These are phyloP conservation scores for Brassica nigra DNA, from an alignment of 345 rosid genomes.

Conservation along the genomic window DNA sequence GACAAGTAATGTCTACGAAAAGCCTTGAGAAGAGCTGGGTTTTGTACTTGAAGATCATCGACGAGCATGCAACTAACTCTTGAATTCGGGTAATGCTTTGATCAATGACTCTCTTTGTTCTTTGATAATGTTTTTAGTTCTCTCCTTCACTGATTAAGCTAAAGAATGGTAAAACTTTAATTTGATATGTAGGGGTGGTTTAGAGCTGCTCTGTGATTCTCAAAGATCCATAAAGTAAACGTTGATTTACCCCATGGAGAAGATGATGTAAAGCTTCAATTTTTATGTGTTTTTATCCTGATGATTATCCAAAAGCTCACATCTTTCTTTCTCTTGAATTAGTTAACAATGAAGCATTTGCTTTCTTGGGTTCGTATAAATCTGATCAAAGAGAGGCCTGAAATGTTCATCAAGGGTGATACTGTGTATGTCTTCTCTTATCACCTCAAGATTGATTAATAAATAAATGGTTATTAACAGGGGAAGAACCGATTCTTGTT, in stretches of 20 bases:
- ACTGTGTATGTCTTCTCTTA: constrained; percentile 63
- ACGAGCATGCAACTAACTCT: constrained; percentile 68
- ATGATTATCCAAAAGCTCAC: too few species aligned
- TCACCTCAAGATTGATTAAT: background rate
- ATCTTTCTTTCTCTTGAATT: constrained; percentile 1
- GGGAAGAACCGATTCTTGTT: constrained; percentile 14
- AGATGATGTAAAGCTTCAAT: constrained; percentile 51
- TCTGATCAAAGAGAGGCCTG: constrained; percentile 93
- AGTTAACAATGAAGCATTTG: constrained; percentile 83
- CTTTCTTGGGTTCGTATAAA: constrained; percentile 74
- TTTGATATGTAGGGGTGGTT: constrained; percentile 66
- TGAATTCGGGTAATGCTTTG: constrained; percentile 65
- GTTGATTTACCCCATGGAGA: constrained; percentile 53
- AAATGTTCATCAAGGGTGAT: constrained; percentile 96
- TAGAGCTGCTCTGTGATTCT: constrained; percentile 82
- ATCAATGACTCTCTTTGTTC: background rate
- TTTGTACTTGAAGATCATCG: constrained; percentile 2
- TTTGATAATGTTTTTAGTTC: background rate
- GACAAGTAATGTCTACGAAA: background rate
- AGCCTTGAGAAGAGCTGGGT: constrained; percentile 3
- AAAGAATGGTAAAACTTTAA: background rate
- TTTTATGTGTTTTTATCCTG: background rate
- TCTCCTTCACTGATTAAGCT: background rate
- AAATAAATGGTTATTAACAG: background rate
- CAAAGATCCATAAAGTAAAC: constrained; percentile 66